phyloP scores from a whole-genome alignment of 352 stramenopile genomes.

The Globisporangium middletonii region DNA sequence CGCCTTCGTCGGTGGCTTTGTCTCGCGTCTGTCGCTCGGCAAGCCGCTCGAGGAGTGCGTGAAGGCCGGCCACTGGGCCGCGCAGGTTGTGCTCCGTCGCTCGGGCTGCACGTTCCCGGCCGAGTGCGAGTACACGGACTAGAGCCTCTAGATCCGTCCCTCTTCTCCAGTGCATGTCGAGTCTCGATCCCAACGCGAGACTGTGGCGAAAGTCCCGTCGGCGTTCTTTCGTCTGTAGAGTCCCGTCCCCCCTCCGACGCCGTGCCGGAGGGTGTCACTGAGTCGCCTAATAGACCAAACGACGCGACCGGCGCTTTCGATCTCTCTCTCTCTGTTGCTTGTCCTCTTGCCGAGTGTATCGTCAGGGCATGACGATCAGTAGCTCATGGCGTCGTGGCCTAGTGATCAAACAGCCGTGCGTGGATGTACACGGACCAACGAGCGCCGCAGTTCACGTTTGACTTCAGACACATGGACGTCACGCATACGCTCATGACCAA shows the following conservation, averaged over 20 bases:
- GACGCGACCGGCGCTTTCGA: constrained; percentile 14
- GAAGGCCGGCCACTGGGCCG: constrained; percentile 95
- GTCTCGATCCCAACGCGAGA: neutral
- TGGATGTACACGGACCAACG: too few species aligned
- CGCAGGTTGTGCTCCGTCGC: constrained; percentile 95
- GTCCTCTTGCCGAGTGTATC: too few species aligned
- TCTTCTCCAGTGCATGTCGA: neutral
- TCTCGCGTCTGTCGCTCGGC: constrained; percentile 89
- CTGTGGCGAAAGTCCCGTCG: constrained; percentile 22
- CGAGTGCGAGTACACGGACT: constrained; percentile 89
- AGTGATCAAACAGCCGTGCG: too few species aligned
- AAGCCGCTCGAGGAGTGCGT: constrained; percentile 91
- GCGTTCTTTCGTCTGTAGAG: constrained; percentile 12
- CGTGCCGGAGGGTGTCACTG: neutral
- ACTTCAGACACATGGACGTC: too few species aligned
- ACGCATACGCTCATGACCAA: too few species aligned
- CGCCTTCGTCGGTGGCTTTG: constrained; percentile 98
- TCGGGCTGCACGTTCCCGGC: constrained; percentile 95
- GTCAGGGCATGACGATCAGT: too few species aligned
- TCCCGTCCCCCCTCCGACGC: neutral
- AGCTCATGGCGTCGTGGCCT: too few species aligned
- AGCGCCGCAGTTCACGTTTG: too few species aligned
- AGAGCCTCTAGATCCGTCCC: constrained; percentile 12
- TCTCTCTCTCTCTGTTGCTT: neutral
- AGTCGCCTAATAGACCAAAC: constrained; percentile 10